These are phyloP conservation scores for Mycena vulgaris DNA, from an alignment of 768 basidiomycete genomes.

Conservation along the genomic window DNA sequence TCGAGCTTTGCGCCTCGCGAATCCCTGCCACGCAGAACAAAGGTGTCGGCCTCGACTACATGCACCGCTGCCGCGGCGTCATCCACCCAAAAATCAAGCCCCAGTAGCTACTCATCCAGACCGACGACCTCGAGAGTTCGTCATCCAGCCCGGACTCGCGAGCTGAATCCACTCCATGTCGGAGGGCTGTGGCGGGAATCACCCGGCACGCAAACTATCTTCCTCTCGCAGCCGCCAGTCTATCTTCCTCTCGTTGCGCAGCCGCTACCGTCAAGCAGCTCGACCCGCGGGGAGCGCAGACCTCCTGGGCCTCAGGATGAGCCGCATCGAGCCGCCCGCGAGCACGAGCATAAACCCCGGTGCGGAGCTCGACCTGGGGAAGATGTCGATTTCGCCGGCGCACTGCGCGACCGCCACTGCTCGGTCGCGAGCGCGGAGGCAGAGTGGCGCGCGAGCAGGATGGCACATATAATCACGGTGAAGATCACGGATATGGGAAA, in stretches of 20 bases:
- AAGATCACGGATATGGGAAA: conserved; percentile 99
- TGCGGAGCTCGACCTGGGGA: conserved; percentile 35
- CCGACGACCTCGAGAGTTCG: conserved; percentile 96
- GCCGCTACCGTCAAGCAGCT: conserved; percentile 71
- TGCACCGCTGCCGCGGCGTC: conserved; percentile 97
- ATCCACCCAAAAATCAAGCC: conserved; percentile 99
- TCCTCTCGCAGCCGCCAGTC: conserved; percentile 92
- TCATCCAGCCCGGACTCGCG: conserved; percentile 86
- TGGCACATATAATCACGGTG: conserved; percentile 86
- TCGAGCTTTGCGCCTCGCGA: neutral
- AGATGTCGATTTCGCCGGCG: conserved; percentile 32
- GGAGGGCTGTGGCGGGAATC: conserved; percentile 95
- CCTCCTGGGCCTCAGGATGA: conserved; percentile 94
- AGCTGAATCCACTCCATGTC: conserved; percentile 77
- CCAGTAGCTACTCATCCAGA: conserved; percentile 96
- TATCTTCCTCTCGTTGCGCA: no score
- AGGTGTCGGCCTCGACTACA: conserved; percentile 97
- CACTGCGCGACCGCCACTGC: conserved; percentile 72
- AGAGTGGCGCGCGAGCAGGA: conserved; percentile 30
- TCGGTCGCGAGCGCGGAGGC: conserved; percentile 49
- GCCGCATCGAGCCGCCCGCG: conserved; percentile 74
- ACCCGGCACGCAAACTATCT: conserved; percentile 94
- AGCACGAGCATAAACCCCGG: conserved; percentile 30
- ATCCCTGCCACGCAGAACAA: conserved; percentile 75
- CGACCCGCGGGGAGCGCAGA: conserved; percentile 68